phyloP scores from a whole-genome alignment of 495 filamentous ascomycete species.

The Gamarada debralockiae region DNA sequence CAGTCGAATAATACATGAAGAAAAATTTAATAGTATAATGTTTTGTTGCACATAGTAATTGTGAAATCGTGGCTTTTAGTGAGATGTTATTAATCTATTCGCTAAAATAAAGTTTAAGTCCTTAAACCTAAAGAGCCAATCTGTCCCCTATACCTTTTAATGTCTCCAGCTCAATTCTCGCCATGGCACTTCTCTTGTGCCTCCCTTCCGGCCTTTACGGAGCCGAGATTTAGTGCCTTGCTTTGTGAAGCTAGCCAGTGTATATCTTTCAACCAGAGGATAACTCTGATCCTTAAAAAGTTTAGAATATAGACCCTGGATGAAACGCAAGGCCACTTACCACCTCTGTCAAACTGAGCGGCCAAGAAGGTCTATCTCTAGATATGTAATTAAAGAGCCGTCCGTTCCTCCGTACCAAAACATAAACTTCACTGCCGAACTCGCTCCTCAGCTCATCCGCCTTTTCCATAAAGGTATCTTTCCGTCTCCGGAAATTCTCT shows the following conservation, averaged over 20 bases:
- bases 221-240: slow-evolving; percentile 18
- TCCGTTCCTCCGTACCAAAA: slow-evolving; percentile 20
- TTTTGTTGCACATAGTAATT: too few relatives aligned
- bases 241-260: slow-evolving; percentile 17
- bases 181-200: not conserved
- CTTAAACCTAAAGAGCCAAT: too few relatives aligned
- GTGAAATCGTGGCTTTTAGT: too few relatives aligned
- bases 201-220: slow-evolving; percentile 13
- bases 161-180: too few relatives aligned
- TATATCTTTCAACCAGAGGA: slow-evolving; percentile 14
- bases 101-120: too few relatives aligned
- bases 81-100: too few relatives aligned
- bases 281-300: slow-evolving; percentile 16
- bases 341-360: slow-evolving; percentile 18
- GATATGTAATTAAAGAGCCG: slow-evolving; percentile 19
- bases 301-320: slow-evolving; percentile 19
- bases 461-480: slow-evolving; percentile 21
- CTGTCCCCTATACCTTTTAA: too few relatives aligned
- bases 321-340: slow-evolving; percentile 13
- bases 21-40: too few relatives aligned
- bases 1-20: too few relatives aligned
- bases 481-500: slow-evolving; percentile 19
- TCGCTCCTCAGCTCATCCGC: slow-evolving; percentile 21
- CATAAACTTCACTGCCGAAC: slow-evolving; percentile 18
- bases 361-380: slow-evolving; percentile 20